Evolutionary conservation across 768 basidiomycete genomes (phyloP).

Genomic region (Xerocomellus intermedius): DNA sequence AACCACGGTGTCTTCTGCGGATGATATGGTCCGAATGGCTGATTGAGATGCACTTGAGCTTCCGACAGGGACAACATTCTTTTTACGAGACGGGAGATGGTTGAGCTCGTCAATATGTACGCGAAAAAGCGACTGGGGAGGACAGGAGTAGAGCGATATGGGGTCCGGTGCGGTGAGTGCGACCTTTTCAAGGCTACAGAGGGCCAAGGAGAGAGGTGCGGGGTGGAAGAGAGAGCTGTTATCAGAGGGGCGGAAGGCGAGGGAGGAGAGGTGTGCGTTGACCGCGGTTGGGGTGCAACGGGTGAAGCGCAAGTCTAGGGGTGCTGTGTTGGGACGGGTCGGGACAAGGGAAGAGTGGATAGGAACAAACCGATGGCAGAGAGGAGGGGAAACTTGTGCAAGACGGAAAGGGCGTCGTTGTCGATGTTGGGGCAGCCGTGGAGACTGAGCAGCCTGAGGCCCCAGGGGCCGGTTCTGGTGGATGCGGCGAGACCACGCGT

Average conservation of each 20-base stretch:
- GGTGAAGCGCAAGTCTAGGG: conserved; percentile 51
- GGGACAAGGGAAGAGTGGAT: not conserved
- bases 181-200: conserved; percentile 32
- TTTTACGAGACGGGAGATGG: not conserved
- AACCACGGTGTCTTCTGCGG: conserved; percentile 12
- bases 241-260: conserved; percentile 29
- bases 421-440: conserved; percentile 52
- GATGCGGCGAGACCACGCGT: conserved; percentile 41
- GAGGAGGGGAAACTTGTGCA: conserved; percentile 55
- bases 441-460: conserved; percentile 57
- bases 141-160: conserved; percentile 30
- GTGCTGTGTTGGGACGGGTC: not conserved
- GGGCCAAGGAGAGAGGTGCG: conserved; percentile 35
- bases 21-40: conserved; percentile 4
- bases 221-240: conserved; percentile 43
- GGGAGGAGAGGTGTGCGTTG: conserved; percentile 12
- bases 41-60: not conserved
- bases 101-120: conserved; percentile 23
- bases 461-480: conserved; percentile 47
- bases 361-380: conserved; percentile 54
- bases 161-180: conserved; percentile 8
- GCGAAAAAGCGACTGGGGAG: conserved; percentile 26
- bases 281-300: conserved; percentile 34
- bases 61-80: not conserved
- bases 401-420: conserved; percentile 39